phyloP scores from a whole-genome alignment of 2,329 filamentous ascomycete genomes.

The Pyrenophora seminiperda region DNA sequence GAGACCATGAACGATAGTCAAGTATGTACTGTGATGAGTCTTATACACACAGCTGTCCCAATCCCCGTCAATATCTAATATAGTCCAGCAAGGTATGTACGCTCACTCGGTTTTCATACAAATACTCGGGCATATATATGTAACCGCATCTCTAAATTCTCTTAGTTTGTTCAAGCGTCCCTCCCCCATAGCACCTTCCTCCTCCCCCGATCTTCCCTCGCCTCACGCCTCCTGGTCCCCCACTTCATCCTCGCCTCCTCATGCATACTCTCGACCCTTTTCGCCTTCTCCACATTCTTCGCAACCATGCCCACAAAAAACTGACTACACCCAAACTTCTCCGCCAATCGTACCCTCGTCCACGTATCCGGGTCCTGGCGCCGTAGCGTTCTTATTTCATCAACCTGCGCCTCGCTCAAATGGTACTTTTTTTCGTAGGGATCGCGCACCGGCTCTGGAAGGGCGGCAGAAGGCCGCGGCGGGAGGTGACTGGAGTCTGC shows the following conservation, averaged over 20 bases:
- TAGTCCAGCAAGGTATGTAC: not conserved
- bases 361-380: slow-evolving; percentile 61
- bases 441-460: slow-evolving; percentile 58
- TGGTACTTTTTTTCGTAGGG: slow-evolving; percentile 66
- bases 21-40: not conserved
- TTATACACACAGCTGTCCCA: too few relatives aligned
- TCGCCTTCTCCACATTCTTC: slow-evolving; percentile 50
- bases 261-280: slow-evolving; percentile 54
- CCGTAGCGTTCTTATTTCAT: slow-evolving; percentile 63
- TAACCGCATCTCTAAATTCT: not conserved
- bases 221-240: slow-evolving; percentile 64
- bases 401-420: slow-evolving; percentile 61
- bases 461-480: slow-evolving; percentile 31
- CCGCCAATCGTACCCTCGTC: slow-evolving; percentile 64
- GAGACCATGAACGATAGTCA: not conserved
- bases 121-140: not conserved
- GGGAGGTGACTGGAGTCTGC: slow-evolving; percentile 23
- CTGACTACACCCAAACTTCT: slow-evolving; percentile 66
- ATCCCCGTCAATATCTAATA: too few relatives aligned
- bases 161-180: slow-evolving; percentile 52
- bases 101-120: not conserved
- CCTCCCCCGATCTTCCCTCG: slow-evolving; percentile 64
- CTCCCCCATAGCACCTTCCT: slow-evolving; percentile 66
- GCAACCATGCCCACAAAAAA: slow-evolving; percentile 67
- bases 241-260: slow-evolving; percentile 63